Evolutionary conservation across 164 flowering plant species (phyloP), one percentile per base, ranked within the genome.

Genomic region (Sextonia rubra): DNA sequence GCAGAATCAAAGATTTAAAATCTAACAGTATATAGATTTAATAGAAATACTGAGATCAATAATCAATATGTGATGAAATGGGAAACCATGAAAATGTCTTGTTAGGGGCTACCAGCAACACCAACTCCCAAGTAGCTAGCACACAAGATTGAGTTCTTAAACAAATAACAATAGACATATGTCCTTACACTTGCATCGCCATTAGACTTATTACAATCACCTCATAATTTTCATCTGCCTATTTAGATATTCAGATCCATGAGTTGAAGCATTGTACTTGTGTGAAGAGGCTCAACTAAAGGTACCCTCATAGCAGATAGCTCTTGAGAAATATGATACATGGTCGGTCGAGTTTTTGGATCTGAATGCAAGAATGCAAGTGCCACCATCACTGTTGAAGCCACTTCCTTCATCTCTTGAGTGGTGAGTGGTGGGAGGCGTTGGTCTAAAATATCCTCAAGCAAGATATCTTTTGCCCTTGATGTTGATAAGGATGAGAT

Each of bases 271-370:
- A 82, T 64, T 24, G 81, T 76, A 55, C 76, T 78, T 23, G 78
- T 56, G 56, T 72, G 62, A 23, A 79, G 65, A 29, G 78, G 70
- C 26, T 78, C 80, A 12, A 65, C 58, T 5, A 9, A 37, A 6
- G 47, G 68, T 9, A 23, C 27, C 26, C 71, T 71, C 26, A 23
- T 78, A 69, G 79, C 77, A 12, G 91, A 82, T 23, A 86, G 71
- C 77, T 85, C 82, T 65, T 80, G 84, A 9, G 87, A 82, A 5
- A 85, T 80, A 30, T 55, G 70, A 12, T 78, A 84, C 93, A 91
- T 91, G 69, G 86, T 72, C 20, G 97, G 93, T n/a, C 93, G 69
- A 9, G 83, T 49, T 48, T 85, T 85, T 11, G 93, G 91, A 3
- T 47, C 60, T 18, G 77, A 27, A 5, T 75, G 58, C 22, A 82